Evolutionary conservation across 129 eudicot species (phyloP).

Genomic region (Flaveria ramosissima): DNA sequence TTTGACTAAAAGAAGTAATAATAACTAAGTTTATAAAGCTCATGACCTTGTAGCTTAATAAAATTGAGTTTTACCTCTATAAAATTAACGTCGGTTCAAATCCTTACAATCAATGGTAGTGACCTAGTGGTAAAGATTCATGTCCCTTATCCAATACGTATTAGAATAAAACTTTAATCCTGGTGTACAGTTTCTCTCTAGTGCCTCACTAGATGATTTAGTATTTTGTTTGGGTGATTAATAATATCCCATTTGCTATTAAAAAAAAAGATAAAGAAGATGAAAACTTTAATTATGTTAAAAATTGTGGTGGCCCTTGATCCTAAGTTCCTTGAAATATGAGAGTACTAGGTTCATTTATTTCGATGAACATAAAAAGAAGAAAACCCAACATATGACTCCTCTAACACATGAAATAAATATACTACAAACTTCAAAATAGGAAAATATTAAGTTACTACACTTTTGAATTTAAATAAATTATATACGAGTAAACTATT

Average conservation of each 20-base stretch:
- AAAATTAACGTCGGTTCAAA: too few relatives aligned
- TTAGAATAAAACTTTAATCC: background rate
- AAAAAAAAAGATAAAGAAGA: too few relatives aligned
- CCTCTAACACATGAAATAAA: constrained; percentile 21
- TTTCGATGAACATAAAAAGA: constrained; percentile 31
- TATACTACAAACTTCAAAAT: background rate
- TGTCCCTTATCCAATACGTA: too few relatives aligned
- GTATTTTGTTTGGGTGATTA: too few relatives aligned
- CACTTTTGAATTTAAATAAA: background rate
- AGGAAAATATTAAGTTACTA: background rate
- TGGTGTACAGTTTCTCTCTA: background rate
- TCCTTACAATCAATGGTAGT: background rate
- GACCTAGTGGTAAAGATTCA: background rate
- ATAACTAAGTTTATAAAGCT: too few relatives aligned
- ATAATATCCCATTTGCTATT: too few relatives aligned
- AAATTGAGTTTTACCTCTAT: too few relatives aligned
- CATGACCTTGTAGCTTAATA: too few relatives aligned
- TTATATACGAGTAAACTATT: background rate
- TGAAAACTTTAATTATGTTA: too few relatives aligned
- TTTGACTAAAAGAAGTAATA: too few relatives aligned
- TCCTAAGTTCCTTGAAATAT: constrained; percentile 25
- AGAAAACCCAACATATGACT: constrained; percentile 26
- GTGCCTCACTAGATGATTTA: too few relatives aligned
- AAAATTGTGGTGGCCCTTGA: constrained; percentile 20
- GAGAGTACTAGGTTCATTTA: constrained; percentile 19